Percentiles rank a stretch among this genome's conserved stretches.
phyloP scores from a whole-genome alignment of 2,329 filamentous ascomycete genomes.

The Aspergillus pseudoviridinutans region DNA sequence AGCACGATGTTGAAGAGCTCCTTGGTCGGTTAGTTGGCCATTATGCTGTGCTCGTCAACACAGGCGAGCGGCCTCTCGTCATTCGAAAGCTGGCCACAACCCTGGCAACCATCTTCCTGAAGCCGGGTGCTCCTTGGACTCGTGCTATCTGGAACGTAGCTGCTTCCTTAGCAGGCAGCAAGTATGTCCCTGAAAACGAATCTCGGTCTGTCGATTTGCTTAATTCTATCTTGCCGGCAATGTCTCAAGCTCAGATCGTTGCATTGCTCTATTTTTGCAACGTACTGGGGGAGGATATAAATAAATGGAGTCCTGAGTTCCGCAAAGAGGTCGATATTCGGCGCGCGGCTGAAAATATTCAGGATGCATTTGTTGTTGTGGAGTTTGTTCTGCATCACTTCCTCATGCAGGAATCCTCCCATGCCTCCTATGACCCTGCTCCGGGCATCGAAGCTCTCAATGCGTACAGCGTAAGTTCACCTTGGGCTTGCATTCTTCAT shows the following conservation, averaged over 20 bases:
- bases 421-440: conserved; percentile 15
- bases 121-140: conserved; percentile 37
- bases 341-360: conserved; percentile 25
- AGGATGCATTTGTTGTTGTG: conserved; percentile 34
- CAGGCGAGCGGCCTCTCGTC: conserved; percentile 37
- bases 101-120: conserved; percentile 42
- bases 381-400: conserved; percentile 34
- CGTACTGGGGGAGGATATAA: conserved; percentile 39
- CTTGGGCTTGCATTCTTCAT: neutral
- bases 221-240: conserved; percentile 30
- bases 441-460: conserved; percentile 33
- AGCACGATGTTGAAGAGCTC: conserved; percentile 31
- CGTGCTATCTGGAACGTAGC: conserved; percentile 34
- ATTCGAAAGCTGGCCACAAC: conserved; percentile 46
- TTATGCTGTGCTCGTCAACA: conserved; percentile 39
- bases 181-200: conserved; percentile 33
- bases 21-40: conserved; percentile 40
- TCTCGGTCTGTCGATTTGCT: conserved; percentile 28
- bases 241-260: conserved; percentile 33
- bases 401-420: conserved; percentile 19
- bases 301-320: conserved; percentile 20
- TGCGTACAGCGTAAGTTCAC: conserved; percentile 32
- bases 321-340: conserved; percentile 12
- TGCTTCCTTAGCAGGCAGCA: conserved; percentile 36
- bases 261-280: conserved; percentile 38